These are phyloP conservation scores for Daldinia bambusicola DNA, from an alignment of 495 filamentous ascomycete genomes.

Conservation along the genomic window DNA sequence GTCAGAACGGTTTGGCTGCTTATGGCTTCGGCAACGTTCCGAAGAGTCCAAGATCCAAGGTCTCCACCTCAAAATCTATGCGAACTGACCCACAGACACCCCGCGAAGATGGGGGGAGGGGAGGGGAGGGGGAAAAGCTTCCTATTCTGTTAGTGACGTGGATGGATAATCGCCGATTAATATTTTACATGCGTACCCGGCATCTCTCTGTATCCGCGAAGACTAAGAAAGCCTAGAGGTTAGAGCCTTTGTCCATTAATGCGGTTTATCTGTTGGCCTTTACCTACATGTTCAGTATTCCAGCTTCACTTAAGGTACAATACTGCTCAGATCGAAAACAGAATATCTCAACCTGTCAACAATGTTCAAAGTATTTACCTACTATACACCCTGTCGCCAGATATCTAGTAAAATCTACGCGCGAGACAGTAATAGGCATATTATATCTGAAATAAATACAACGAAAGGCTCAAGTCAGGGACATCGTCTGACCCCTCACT, in stretches of 20 bases:
- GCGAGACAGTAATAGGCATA: neutral
- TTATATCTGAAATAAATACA: neutral
- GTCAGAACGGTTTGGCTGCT: constrained; percentile 46
- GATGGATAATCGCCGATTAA: constrained; percentile 17
- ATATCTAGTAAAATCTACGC: neutral
- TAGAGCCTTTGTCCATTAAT: too few relatives aligned
- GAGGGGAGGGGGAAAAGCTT: constrained; percentile 14
- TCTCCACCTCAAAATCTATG: constrained; percentile 32
- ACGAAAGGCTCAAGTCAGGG: neutral
- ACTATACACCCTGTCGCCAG: neutral
- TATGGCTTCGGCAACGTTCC: constrained; percentile 44
- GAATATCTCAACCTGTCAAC: neutral
- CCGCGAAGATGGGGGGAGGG: constrained; percentile 15
- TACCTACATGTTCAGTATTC: too few relatives aligned
- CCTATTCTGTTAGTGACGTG: constrained; percentile 11
- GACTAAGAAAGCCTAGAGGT: neutral
- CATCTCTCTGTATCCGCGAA: constrained; percentile 4
- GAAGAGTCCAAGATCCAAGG: constrained; percentile 33
- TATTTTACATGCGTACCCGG: neutral
- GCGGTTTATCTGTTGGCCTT: neutral
- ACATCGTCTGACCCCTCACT: neutral
- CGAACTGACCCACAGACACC: constrained; percentile 16
- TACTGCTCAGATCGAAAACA: neutral
- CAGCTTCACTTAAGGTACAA: too few relatives aligned
- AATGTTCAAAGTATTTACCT: neutral